Conservation (phyloP, 1,139 yeast species). For the Spathaspora sp. region DNA sequence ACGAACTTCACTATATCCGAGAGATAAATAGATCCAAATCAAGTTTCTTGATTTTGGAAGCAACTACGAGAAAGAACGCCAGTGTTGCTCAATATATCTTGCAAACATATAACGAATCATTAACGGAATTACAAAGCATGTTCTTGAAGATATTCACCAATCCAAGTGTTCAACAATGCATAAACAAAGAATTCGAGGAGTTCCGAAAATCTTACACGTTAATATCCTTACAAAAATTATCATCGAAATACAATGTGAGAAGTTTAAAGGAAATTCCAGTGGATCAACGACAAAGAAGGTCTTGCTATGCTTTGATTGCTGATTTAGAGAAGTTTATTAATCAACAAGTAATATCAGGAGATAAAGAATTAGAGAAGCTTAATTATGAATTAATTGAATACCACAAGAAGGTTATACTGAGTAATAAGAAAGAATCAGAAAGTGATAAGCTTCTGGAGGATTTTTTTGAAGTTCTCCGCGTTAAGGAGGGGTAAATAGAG, state of each 20-base stretch:
- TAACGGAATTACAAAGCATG: slow-evolving; percentile 25
- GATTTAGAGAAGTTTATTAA: slow-evolving; percentile 19
- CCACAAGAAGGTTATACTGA: background rate
- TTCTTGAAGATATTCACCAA: slow-evolving; percentile 26
- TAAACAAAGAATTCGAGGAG: slow-evolving; percentile 13
- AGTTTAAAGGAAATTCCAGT: slow-evolving; percentile 16
- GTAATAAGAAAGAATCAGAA: background rate
- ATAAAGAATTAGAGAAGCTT: slow-evolving; percentile 15
- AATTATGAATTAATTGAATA: background rate
- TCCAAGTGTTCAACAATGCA: slow-evolving; percentile 15
- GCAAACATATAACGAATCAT: slow-evolving; percentile 12
- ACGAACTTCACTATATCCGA: slow-evolving; percentile 27
- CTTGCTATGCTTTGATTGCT: slow-evolving; percentile 20
- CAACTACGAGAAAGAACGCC: slow-evolving; percentile 20
- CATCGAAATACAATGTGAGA: slow-evolving; percentile 31
- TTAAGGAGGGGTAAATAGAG: background rate
- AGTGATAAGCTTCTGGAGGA: background rate
- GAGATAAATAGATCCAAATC: slow-evolving; percentile 23
- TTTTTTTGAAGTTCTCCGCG: background rate
- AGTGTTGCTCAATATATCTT: slow-evolving; percentile 19
- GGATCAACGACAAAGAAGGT: slow-evolving; percentile 5
- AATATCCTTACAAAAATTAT: slow-evolving; percentile 29
- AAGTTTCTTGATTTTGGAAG: slow-evolving; percentile 45
- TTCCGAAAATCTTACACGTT: slow-evolving; percentile 18
- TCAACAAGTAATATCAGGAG: slow-evolving; percentile 25